Evolutionary conservation across 257 asterid genomes (phyloP).

Genomic region (Fraxinus pennsylvanica): DNA sequence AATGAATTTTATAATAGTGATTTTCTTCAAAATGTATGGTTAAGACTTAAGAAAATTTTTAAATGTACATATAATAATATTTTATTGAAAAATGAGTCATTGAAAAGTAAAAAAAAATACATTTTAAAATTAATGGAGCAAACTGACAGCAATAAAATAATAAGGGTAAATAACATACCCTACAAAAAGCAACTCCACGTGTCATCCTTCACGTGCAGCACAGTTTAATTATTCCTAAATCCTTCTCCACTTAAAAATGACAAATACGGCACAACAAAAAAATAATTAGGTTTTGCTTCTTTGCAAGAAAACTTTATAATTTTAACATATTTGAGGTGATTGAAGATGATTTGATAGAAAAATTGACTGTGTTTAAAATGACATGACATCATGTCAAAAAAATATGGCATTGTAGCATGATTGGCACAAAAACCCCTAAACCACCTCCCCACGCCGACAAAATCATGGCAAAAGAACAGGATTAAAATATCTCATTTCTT

Average conservation of each 20-base stretch:
- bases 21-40: too few species aligned
- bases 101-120: too few species aligned
- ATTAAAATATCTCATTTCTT: too few species aligned
- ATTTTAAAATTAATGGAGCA: too few species aligned
- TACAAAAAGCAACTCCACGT: constrained; percentile 13
- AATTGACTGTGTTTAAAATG: too few species aligned
- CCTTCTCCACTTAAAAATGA: not conserved
- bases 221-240: constrained; percentile 11
- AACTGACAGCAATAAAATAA: not conserved
- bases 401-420: too few species aligned
- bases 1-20: too few species aligned
- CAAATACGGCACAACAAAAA: constrained; percentile 22
- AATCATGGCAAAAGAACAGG: not conserved
- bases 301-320: not conserved
- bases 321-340: not conserved
- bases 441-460: constrained; percentile 20
- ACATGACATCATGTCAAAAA: too few species aligned
- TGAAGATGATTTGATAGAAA: too few species aligned
- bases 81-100: too few species aligned
- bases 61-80: too few species aligned
- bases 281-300: not conserved
- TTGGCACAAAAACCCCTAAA: constrained; percentile 22
- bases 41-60: too few species aligned
- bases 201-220: constrained; percentile 26
- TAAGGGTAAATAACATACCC: not conserved